A percentile compares a stretch with the other conserved stretches of the same genome.
Evolutionary conservation across 805 yeast species (phyloP).

Genomic region (Metschnikowia kunwiensis): DNA sequence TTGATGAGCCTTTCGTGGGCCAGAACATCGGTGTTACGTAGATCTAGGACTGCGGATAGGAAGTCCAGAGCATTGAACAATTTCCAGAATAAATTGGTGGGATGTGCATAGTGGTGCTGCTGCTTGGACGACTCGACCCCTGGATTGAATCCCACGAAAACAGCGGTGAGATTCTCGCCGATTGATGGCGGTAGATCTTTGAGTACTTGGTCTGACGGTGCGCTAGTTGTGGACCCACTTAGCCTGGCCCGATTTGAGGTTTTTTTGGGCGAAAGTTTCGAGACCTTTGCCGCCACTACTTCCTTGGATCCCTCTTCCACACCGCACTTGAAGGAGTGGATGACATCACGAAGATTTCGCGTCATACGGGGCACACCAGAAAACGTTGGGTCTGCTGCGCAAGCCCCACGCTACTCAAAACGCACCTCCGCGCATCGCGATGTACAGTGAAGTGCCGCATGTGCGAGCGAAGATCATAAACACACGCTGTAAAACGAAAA

Average conservation of each 20-base stretch:
- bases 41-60: slow-evolving; percentile 21
- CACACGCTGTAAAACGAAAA: too few relatives aligned
- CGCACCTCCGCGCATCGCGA: slow-evolving; percentile 11
- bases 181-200: slow-evolving; percentile 35
- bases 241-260: too few relatives aligned
- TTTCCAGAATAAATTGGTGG: slow-evolving; percentile 66
- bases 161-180: slow-evolving; percentile 27
- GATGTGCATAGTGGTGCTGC: slow-evolving; percentile 75
- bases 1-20: slow-evolving; percentile 15
- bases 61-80: slow-evolving; percentile 52
- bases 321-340: slow-evolving; percentile 10
- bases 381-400: slow-evolving; percentile 2
- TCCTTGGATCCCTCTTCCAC: slow-evolving; percentile 1
- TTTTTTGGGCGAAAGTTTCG: slow-evolving; percentile 1
- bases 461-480: too few relatives aligned
- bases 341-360: slow-evolving; percentile 10
- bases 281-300: background rate
- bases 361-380: background rate
- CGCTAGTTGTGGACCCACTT: too few relatives aligned
- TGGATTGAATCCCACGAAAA: slow-evolving; percentile 74
- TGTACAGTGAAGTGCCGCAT: too few relatives aligned
- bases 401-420: slow-evolving; percentile 6
- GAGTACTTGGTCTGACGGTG: slow-evolving; percentile 2
- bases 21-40: slow-evolving; percentile 5
- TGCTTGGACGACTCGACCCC: slow-evolving; percentile 56